Conservation (phyloP, 2,329 filamentous ascomycete genomes). For the Aschersonia sp. region DNA sequence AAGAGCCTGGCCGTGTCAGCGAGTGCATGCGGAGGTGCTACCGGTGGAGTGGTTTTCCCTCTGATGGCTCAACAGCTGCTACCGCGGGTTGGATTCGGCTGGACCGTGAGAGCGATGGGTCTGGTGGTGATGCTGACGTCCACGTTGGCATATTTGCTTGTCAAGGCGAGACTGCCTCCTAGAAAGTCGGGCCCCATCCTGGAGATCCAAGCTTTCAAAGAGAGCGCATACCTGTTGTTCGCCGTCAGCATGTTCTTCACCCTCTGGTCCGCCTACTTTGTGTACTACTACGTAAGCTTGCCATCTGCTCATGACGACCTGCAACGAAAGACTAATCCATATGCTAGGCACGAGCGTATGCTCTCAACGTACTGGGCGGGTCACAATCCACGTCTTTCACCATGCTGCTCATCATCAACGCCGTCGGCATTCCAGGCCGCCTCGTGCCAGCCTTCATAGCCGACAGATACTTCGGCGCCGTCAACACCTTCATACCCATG, state of each 20-base stretch:
- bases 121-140: constrained; percentile 39
- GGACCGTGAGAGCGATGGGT: constrained; percentile 48
- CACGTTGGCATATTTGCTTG: constrained; percentile 22
- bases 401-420: constrained; percentile 45
- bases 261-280: constrained; percentile 36
- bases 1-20: constrained; percentile 45
- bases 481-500: constrained; percentile 39
- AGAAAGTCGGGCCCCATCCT: constrained; percentile 34
- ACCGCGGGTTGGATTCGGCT: constrained; percentile 45
- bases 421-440: constrained; percentile 39
- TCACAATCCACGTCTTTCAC: constrained; percentile 37
- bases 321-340: not conserved
- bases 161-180: constrained; percentile 32
- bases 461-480: constrained; percentile 35
- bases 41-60: constrained; percentile 51
- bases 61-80: constrained; percentile 40
- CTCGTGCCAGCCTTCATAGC: constrained; percentile 40
- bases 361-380: constrained; percentile 26
- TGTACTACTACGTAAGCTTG: constrained; percentile 28
- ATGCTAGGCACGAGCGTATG: constrained; percentile 21
- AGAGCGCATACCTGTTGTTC: constrained; percentile 26
- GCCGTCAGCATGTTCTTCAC: constrained; percentile 19
- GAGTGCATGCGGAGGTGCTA: constrained; percentile 42
- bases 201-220: constrained; percentile 35
- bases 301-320: not conserved